Evolutionary conservation across 176 grass and related monocot species (phyloP), one percentile per base, ranked within the genome.

Genomic region (Eleusine coracana): DNA sequence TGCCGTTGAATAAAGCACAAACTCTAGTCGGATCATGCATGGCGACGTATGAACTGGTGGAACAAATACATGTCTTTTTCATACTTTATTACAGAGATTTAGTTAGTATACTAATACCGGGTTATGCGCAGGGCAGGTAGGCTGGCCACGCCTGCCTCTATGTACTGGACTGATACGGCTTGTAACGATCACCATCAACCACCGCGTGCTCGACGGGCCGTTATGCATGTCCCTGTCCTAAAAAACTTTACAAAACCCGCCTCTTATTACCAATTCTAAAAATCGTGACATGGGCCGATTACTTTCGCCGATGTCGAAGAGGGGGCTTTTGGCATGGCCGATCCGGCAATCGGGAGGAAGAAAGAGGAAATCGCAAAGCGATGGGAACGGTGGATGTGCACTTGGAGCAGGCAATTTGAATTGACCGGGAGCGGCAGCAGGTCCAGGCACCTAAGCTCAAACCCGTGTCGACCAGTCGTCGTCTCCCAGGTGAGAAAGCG

Each of bases 281-380:
- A 27, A 61, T 6, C 58, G 10, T 27, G 7, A 25, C 21, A 68
- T 0, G 45, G 17, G 10, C 16, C 50, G 36, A 48, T 34, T 67
- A 48, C 48, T 75, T 75, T 83, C 58, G 70, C 70, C 71, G 62
- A 83, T 71, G 81, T 67, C 34, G 45, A 63, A 55, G 72, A 67
- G 25, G 81, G 76, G 59, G 60, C 72, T 84, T 84, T 76, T 58
- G 61, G 36, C 49, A 20, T 58, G 50, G 50, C n/a, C n/a, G 66
- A 59, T 59, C 79, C 36, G 66, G 79, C 79, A 29, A 12, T 5
- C 29, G 48, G 77, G 61, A 16, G 42, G 46, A 78, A 34, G 41
- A 13, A 17, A 25, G 44, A 6, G 0, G 16, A 21, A 2, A 38
- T 7, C 10, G 2, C 18, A 80, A 80, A 80, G 34, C 49, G 36